Evolutionary conservation across 768 basidiomycete genomes (phyloP), one percentile per base, ranked within the genome.

Genomic region (Trametes maxima): DNA sequence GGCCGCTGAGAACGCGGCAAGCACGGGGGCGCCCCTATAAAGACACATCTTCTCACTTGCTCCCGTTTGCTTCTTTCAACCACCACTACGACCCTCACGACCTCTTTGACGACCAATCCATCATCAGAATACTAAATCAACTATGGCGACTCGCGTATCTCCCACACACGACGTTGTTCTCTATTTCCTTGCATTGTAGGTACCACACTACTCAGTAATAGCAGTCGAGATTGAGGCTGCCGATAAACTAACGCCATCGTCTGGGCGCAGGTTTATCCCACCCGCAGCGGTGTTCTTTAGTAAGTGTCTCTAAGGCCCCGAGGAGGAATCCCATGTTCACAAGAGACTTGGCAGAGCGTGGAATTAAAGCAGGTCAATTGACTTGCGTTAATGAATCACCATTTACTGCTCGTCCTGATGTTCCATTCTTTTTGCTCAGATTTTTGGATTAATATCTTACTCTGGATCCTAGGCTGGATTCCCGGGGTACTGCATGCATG

Each of bases 401-500:
- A n/a, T n/a, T n/a, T n/a, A n/a, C n/a, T n/a, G n/a, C n/a, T n/a
- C n/a, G n/a, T n/a, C 35, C 22, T 13, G 39, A 17, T 17, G n/a
- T 24, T 54, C 45, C 13, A 12, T 21, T 24, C 17, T n/a, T 24
- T 54, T 44, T 13, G 12, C 25, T 24, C 54, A 76, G 76, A 78
- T 35, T 54, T 78, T 53, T 70, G 68, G 67, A 75, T 78, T 54
- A 79, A 79, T 59, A 69, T 79, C 62, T 66, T 72, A 0, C 70
- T 81, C 12, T 79, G 75, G 72, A 69, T 79, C 44, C 70, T 81
- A 11, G 79, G 75, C 11, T 81, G 78, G 78, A 75, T 80, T 21
- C 79, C 79, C 3, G 79, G 77, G 44, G 68, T 75, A n/a, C 53
- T 79, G 19, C 78, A 80, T 40, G 77, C 79, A 35, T 79, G 76